These are phyloP conservation scores for Hansenula lynferdii DNA, from an alignment of 1,139 yeast genomes.

Conservation along the genomic window DNA sequence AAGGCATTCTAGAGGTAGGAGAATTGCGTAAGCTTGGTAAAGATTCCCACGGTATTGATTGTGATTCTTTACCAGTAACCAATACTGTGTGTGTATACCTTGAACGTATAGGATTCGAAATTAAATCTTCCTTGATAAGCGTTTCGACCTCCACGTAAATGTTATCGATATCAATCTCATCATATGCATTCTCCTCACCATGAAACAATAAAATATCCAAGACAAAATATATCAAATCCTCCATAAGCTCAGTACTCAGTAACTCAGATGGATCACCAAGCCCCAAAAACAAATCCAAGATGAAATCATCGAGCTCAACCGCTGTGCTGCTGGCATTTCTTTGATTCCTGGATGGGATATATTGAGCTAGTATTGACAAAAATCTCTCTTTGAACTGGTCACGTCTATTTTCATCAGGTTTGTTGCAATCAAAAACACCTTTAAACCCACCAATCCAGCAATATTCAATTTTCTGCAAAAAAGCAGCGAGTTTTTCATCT, in stretches of 20 bases:
- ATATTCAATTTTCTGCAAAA: conserved; percentile 57
- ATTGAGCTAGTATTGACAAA: conserved; percentile 28
- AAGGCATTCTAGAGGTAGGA: conserved; percentile 76
- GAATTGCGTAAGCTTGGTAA: conserved; percentile 45
- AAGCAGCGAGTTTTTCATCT: conserved; percentile 48
- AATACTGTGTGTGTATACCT: conserved; percentile 52
- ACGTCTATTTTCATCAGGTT: conserved; percentile 26
- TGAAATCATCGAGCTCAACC: conserved; percentile 43
- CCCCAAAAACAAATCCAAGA: conserved; percentile 49
- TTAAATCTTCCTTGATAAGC: conserved; percentile 30
- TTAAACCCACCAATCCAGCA: conserved; percentile 82
- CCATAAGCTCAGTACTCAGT: conserved; percentile 38
- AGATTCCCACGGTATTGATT: conserved; percentile 86
- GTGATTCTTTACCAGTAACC: conserved; percentile 61
- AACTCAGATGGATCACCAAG: conserved; percentile 34
- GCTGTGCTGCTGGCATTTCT: conserved; percentile 5
- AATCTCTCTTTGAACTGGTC: conserved; percentile 35
- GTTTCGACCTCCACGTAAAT: conserved; percentile 48
- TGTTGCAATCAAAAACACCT: conserved; percentile 46
- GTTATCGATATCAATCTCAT: conserved; percentile 56
- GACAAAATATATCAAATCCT: conserved; percentile 60
- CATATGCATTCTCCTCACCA: conserved; percentile 61
- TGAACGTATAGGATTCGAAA: conserved; percentile 14
- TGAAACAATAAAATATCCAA: conserved; percentile 56
- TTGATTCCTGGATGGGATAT: conserved; percentile 34